A percentile compares a stretch with the other conserved stretches of the same genome.
These are phyloP conservation scores for Spathaspora gorwiae DNA, from an alignment of 805 yeast species.

Conservation along the genomic window DNA sequence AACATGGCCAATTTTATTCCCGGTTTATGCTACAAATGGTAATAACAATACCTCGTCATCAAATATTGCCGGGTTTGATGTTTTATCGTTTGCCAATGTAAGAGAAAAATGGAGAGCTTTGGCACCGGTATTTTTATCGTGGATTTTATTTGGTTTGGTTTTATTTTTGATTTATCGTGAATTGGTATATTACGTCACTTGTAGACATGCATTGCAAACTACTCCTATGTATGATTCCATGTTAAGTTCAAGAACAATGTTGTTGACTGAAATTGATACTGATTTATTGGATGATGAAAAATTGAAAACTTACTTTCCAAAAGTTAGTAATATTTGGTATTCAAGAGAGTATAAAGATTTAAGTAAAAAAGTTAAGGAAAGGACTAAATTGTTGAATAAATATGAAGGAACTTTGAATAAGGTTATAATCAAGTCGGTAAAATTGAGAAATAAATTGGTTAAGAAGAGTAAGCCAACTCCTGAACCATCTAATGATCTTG, in stretches of 20 bases:
- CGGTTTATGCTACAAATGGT: conserved; percentile 73
- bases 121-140: conserved; percentile 73
- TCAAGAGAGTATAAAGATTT: conserved; percentile 62
- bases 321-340: conserved; percentile 54
- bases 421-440: conserved; percentile 56
- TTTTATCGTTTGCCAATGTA: conserved; percentile 61
- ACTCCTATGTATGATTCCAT: conserved; percentile 70
- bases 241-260: conserved; percentile 65
- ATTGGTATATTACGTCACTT: conserved; percentile 62
- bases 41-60: conserved; percentile 21
- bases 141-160: conserved; percentile 67
- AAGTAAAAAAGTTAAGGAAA: conserved; percentile 53
- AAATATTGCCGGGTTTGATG: conserved; percentile 51
- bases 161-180: conserved; percentile 69
- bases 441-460: conserved; percentile 47
- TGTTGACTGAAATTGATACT: conserved; percentile 64
- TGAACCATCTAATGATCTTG: conserved; percentile 52
- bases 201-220: conserved; percentile 70
- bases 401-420: conserved; percentile 64
- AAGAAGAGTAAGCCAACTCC: conserved; percentile 57
- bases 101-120: conserved; percentile 57
- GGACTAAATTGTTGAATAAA: conserved; percentile 55
- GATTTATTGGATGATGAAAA: conserved; percentile 43
- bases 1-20: conserved; percentile 65
- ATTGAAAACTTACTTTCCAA: conserved; percentile 59